Evolutionary conservation across 2,329 filamentous ascomycete genomes (phyloP).

Genomic region (Hypoxylon sp.): DNA sequence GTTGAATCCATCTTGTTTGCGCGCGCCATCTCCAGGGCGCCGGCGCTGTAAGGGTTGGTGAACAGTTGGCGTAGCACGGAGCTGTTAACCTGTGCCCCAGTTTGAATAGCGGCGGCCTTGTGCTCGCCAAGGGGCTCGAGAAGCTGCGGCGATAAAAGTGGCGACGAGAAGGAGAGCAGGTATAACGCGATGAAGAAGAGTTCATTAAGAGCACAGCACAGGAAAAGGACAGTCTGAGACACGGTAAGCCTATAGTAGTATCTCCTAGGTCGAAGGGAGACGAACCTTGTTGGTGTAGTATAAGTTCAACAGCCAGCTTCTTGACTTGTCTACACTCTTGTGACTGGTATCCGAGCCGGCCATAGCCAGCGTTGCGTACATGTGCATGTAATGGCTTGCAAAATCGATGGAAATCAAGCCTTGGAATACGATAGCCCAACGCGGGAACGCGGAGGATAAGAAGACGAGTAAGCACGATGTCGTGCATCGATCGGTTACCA

Average conservation of each 20-base stretch:
- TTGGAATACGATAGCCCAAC: conserved; percentile 96
- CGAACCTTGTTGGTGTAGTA: conserved; percentile 98
- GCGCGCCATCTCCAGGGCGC: conserved; percentile 89
- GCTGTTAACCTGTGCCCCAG: conserved; percentile 77
- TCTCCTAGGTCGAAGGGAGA: conserved; percentile 27
- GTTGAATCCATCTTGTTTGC: conserved; percentile 92
- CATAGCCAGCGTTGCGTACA: conserved; percentile 95
- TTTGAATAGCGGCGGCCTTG: conserved; percentile 66
- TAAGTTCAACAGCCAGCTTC: conserved; percentile 90
- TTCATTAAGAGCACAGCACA: conserved; percentile 92
- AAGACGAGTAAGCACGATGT: conserved; percentile 96
- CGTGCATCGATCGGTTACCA: conserved; percentile 98
- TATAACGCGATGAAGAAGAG: conserved; percentile 98
- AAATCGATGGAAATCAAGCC: conserved; percentile 91
- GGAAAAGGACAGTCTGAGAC: conserved; percentile 84
- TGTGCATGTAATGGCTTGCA: conserved; percentile 98
- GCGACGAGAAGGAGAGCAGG: conserved; percentile 95
- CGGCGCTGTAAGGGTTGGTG: conserved; percentile 90
- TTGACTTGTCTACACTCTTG: conserved; percentile 90
- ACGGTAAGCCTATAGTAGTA: conserved; percentile 30
- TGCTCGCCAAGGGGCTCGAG: conserved; percentile 70
- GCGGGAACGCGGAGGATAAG: conserved; percentile 91
- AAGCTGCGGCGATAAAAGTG: conserved; percentile 87
- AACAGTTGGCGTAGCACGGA: conserved; percentile 81
- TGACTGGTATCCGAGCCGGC: conserved; percentile 84